phyloP scores from a whole-genome alignment of 2,329 filamentous ascomycete genomes.

The Diaporthe humulicola region DNA sequence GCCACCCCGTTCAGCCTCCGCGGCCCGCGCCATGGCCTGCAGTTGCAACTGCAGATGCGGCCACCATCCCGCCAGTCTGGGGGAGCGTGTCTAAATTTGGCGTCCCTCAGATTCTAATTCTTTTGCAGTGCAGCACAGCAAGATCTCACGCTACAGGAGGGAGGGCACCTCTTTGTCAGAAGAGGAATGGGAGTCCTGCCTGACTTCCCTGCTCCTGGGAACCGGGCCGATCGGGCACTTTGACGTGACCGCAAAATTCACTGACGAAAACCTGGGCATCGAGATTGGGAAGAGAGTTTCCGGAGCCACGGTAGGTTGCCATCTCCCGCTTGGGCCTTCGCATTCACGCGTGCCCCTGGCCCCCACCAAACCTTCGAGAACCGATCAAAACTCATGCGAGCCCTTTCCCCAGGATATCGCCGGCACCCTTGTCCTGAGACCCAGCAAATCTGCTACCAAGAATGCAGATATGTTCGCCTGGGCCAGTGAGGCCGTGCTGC shows the following conservation, averaged over 20 bases:
- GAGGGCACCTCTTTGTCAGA: slow-evolving; percentile 67
- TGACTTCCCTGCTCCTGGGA: slow-evolving; percentile 69
- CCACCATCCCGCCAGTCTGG: background rate
- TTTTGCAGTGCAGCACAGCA: slow-evolving; percentile 67
- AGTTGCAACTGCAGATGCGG: background rate
- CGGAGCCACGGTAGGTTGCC: slow-evolving; percentile 73
- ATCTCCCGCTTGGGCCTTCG: slow-evolving; percentile 32
- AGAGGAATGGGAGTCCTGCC: slow-evolving; percentile 76
- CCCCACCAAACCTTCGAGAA: background rate
- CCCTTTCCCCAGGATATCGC: slow-evolving; percentile 71
- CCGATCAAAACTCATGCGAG: slow-evolving; percentile 35
- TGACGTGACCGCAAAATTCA: slow-evolving; percentile 71
- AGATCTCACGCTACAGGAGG: slow-evolving; percentile 64
- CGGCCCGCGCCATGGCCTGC: slow-evolving; percentile 13
- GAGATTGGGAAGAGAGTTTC: slow-evolving; percentile 75
- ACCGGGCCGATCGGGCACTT: slow-evolving; percentile 64
- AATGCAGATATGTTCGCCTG: slow-evolving; percentile 78
- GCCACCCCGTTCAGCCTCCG: slow-evolving; percentile 21
- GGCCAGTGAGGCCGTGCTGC: slow-evolving; percentile 71
- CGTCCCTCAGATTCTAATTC: background rate
- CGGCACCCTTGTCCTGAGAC: slow-evolving; percentile 72
- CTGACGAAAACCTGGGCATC: slow-evolving; percentile 68
- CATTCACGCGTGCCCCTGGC: background rate
- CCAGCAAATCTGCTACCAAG: slow-evolving; percentile 63
- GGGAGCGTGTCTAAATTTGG: slow-evolving; percentile 7